Conservation (phyloP, 176 grass and related monocot species). For the Paspalum notatum region DNA sequence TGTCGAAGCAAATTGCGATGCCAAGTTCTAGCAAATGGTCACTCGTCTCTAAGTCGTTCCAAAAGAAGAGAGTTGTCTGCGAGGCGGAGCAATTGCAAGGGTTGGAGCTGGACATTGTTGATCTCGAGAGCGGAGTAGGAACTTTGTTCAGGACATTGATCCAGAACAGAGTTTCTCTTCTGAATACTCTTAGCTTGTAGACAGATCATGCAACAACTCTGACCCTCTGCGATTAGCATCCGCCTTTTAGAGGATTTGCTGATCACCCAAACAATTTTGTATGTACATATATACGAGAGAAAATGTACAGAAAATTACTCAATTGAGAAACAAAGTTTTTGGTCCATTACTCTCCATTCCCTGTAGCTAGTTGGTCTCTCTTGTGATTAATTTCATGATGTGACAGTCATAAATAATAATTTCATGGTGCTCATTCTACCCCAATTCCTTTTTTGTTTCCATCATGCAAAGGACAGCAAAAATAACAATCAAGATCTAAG, state of each 20-base stretch:
- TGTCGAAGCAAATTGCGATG: neutral
- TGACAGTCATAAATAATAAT: too few species aligned
- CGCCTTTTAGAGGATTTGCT: neutral
- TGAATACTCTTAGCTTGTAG: conserved; percentile 44
- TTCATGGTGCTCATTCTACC: too few species aligned
- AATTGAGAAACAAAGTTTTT: conserved; percentile 37
- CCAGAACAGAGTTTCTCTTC: conserved; percentile 38
- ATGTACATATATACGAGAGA: conserved; percentile 11
- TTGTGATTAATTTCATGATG: neutral
- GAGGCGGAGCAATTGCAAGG: conserved; percentile 11
- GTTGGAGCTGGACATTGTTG: conserved; percentile 33
- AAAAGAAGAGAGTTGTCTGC: neutral
- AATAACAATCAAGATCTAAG: neutral
- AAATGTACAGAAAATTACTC: conserved; percentile 8
- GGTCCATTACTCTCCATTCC: neutral
- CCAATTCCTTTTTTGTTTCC: too few species aligned
- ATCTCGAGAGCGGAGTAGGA: conserved; percentile 25
- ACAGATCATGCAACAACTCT: conserved; percentile 14
- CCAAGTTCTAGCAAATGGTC: conserved; percentile 23
- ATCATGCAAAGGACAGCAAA: neutral
- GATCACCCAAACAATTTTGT: conserved; percentile 7
- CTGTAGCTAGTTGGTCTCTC: neutral
- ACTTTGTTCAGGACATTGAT: conserved; percentile 42
- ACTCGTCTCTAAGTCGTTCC: conserved; percentile 4
- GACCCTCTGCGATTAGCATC: conserved; percentile 10